Conservation (phyloP, 108 stramenopile species). For the Nannochloropsis oceanica region DNA sequence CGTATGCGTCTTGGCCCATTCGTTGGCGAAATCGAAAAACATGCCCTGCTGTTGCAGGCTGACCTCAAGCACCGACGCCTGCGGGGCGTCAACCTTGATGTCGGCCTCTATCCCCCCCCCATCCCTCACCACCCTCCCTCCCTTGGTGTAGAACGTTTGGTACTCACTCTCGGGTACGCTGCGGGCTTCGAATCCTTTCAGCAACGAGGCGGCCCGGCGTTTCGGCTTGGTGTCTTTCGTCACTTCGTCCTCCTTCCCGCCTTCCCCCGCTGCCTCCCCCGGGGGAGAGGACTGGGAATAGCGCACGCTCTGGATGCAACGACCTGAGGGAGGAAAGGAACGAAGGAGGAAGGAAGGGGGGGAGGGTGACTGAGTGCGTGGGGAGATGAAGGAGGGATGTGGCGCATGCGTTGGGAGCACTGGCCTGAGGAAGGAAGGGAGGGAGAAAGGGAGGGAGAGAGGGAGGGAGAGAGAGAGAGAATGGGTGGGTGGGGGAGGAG, state of each 20-base stretch:
- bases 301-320: constrained; percentile 69
- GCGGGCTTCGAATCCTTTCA: constrained; percentile 1
- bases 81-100: constrained; percentile 61
- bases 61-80: constrained; percentile 63
- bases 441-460: background rate
- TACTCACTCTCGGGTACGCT: constrained; percentile 18
- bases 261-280: constrained; percentile 46
- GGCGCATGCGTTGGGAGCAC: too few relatives aligned
- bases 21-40: constrained; percentile 60
- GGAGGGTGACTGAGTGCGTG: background rate
- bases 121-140: constrained; percentile 54
- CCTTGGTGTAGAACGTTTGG: constrained; percentile 49
- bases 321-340: background rate
- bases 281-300: constrained; percentile 55
- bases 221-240: background rate
- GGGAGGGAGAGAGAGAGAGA: background rate
- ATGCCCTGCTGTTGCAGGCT: constrained; percentile 55
- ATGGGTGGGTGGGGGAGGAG: background rate
- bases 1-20: constrained; percentile 43
- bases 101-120: constrained; percentile 85
- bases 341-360: background rate
- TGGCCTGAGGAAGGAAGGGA: too few relatives aligned
- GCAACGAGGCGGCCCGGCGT: background rate
- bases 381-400: too few relatives aligned
- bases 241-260: constrained; percentile 1